Base-by-base conservation (phyloP, 345 rosid species). In the Gossypium sturtianum region DNA sequence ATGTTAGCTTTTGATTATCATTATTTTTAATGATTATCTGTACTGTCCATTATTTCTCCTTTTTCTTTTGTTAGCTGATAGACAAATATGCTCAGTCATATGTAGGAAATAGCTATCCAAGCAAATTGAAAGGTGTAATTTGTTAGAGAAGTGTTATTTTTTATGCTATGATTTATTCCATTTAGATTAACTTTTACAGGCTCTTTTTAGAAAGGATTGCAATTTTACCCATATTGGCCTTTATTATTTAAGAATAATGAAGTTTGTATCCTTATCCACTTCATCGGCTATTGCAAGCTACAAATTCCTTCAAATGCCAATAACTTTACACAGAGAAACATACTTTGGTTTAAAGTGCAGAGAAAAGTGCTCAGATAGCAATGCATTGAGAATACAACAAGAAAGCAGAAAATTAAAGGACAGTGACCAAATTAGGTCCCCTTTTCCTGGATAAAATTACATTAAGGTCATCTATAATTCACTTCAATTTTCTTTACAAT, bases 311-410 rank as follows among this genome's bases (percentile, higher is more conserved):
- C 43, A 47, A 48, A 68, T 15, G 43, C 22, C 22, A 49, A 34
- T 70, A 27, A n/a, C 44, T 52, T 34, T 71, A 38, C 4, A 56
- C 23, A 43, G 27, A 38, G 19, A 41, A 54, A n/a, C 23, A 4
- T 69, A 17, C 60, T 52, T 49, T 69, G 9, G 47, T 69, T 27
- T 69, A n/a, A 69, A 69, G 23, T 51, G 60, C 60, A 4, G 4
- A 29, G 74, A 41, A 54, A 71, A 71, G 34, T 38, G 63, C 64
- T 71, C 64, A 54, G 56, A 70, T 19, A 54, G 74, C 47, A 29
- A 27, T 27, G 20, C 73, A 27, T 29, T 52, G 25, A 52, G 23
- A 29, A 25, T 69, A 19, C 59, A 69, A 8, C 57, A 23, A 49
- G 59, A 44, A 48, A 41, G 8, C 13, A 9, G 45, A 17, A 51